Percentiles rank a stretch among this genome's conserved stretches.
These are phyloP conservation scores for Pyricularia sp. DNA, from an alignment of 2,329 filamentous ascomycete genomes.

Conservation along the genomic window DNA sequence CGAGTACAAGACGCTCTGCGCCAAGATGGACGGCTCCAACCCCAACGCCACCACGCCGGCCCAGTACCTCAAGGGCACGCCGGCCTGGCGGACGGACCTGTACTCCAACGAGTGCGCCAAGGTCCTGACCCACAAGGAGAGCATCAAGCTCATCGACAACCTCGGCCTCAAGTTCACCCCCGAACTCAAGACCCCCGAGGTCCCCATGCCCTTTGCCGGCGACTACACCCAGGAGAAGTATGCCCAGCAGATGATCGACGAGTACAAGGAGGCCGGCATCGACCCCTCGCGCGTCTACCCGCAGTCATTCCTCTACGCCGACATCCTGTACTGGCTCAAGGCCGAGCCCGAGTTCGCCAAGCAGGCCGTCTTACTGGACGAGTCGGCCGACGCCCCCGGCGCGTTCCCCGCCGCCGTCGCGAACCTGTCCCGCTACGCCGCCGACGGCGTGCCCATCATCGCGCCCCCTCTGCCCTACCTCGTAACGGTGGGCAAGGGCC, in stretches of 20 bases:
- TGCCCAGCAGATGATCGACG: conserved; percentile 55
- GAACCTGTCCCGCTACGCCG: conserved; percentile 44
- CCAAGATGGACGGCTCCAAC: conserved; percentile 61
- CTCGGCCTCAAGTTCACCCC: conserved; percentile 10
- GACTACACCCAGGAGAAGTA: conserved; percentile 58
- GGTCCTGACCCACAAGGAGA: conserved; percentile 8
- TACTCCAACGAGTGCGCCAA: conserved; percentile 33
- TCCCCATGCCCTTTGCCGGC: conserved; percentile 58
- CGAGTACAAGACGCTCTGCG: conserved; percentile 60
- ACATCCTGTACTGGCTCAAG: conserved; percentile 58
- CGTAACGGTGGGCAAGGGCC: conserved; percentile 37
- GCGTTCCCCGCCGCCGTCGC: conserved; percentile 44
- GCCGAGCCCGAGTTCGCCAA: conserved; percentile 49
- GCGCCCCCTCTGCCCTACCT: conserved; percentile 56
- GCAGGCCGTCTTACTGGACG: conserved; percentile 57
- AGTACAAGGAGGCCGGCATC: conserved; percentile 45
- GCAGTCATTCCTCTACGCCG: conserved; percentile 57
- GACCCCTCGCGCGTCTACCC: conserved; percentile 44
- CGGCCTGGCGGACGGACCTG: conserved; percentile 54
- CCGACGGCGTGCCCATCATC: conserved; percentile 51
- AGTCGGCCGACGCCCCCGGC: conserved; percentile 43
- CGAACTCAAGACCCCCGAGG: conserved; percentile 27
- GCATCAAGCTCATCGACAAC: conserved; percentile 7
- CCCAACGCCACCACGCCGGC: conserved; percentile 44
- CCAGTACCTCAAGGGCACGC: conserved; percentile 49